Evolutionary conservation across 2,329 filamentous ascomycete genomes (phyloP).

Genomic region (Juglanconis juglandina): DNA sequence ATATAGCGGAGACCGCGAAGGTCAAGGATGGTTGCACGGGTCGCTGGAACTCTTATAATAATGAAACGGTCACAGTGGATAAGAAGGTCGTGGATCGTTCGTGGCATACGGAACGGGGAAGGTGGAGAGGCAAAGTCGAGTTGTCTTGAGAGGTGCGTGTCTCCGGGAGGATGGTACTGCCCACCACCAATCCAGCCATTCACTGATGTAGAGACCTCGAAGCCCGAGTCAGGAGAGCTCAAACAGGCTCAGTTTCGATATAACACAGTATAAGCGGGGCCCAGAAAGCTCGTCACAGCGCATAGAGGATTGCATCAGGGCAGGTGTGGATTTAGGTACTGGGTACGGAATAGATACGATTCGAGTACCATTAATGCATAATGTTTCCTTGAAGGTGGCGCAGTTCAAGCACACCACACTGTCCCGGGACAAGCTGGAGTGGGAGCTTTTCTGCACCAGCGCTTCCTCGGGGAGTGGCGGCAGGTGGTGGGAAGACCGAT

Average conservation of each 20-base stretch:
- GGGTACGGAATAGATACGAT: neutral
- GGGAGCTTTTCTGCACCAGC: too few species aligned
- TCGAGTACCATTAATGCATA: neutral
- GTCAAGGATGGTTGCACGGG: constrained; percentile 30
- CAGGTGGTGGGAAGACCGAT: too few species aligned
- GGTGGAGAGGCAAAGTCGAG: constrained; percentile 26
- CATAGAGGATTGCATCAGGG: neutral
- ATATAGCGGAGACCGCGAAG: constrained; percentile 1
- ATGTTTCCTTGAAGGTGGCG: neutral
- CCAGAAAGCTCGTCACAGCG: neutral
- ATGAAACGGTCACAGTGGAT: constrained; percentile 21
- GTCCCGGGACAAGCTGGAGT: too few species aligned
- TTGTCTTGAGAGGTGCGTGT: constrained; percentile 23
- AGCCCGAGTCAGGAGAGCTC: too few species aligned
- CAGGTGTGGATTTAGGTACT: neutral
- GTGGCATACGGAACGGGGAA: constrained; percentile 33
- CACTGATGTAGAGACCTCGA: too few species aligned
- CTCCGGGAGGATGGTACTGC: neutral
- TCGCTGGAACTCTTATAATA: constrained; percentile 30
- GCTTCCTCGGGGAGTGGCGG: too few species aligned
- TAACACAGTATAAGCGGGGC: too few species aligned
- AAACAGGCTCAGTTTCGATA: too few species aligned
- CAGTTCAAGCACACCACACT: neutral
- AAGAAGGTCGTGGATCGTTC: constrained; percentile 32
- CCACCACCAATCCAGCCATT: too few species aligned